Base-by-base conservation (phyloP, 768 basidiomycete species). In the Tricholoma flavovirens region DNA sequence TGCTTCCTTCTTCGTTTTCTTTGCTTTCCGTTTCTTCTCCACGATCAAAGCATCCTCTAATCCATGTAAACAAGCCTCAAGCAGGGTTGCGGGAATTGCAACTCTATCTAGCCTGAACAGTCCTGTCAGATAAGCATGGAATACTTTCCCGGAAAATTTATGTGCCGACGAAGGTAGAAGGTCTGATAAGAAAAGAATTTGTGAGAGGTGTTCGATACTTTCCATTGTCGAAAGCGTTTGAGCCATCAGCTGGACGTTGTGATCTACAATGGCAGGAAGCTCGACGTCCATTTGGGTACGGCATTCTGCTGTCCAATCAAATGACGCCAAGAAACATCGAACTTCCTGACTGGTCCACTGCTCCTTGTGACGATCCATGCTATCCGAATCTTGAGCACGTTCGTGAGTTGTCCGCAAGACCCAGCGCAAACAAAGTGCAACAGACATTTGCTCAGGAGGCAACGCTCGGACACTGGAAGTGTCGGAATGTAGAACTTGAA, bases 301-400 rank as follows among this genome's bases (percentile, higher is more conserved):
- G 52, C 17, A 53, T 30, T 51, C 49, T 51, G 49, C 49, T 48
- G 67, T 49, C 66, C 70, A 68, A 30, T 57, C 53, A 66, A 83
- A 83, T 30, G 82, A 73, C 0, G 79, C 72, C 42, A 91, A 74
- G 63, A 89, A 76, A 26, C 80, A 81, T 3, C 64, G 73, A 3
- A 81, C 85, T 65, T 93, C 90, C 5, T 68, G 71, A 58, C 68
- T 74, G 0, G 83, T 86, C 90, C 90, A 93, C 22, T 80, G 74
- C 64, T 88, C 88, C 59, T 75, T 77, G 57, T 84, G 80, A 38
- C 82, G 77, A n/a, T 82, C 84, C 62, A 77, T 82, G 58, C 72
- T 82, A 15, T 69, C 65, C 0, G 71, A 75, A 61, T 82, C 84
- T 50, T 74, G 59, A 22, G 82, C 79, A 15, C 87, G 79, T 7